Evolutionary conservation across 2,329 filamentous ascomycete species (phyloP).

Genomic region (Aspergillus fischeri): DNA sequence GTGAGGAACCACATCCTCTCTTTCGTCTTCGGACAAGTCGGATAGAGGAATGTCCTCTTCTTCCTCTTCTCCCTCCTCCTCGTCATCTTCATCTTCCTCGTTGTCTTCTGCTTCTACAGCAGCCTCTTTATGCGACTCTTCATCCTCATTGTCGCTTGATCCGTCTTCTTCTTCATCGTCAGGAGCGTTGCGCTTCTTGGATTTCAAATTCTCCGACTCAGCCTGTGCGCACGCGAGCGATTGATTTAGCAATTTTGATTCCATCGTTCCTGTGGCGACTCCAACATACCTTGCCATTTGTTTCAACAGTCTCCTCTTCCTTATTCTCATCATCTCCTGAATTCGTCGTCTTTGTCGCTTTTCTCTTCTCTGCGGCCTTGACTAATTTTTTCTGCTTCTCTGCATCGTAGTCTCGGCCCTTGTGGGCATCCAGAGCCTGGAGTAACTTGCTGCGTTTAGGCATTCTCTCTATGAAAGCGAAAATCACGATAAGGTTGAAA

Average conservation of each 20-base stretch:
- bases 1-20: slow-evolving; percentile 81
- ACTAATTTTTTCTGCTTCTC: slow-evolving; percentile 70
- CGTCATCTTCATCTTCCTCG: slow-evolving; percentile 34
- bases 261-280: not conserved
- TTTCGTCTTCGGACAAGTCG: slow-evolving; percentile 76
- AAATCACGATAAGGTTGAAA: slow-evolving; percentile 7
- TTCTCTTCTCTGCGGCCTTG: slow-evolving; percentile 46
- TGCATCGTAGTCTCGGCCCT: slow-evolving; percentile 65
- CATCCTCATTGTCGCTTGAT: slow-evolving; percentile 26
- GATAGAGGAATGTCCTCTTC: slow-evolving; percentile 86
- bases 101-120: slow-evolving; percentile 28
- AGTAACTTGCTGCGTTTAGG: slow-evolving; percentile 56
- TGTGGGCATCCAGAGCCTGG: slow-evolving; percentile 54
- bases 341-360: slow-evolving; percentile 29
- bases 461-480: slow-evolving; percentile 31
- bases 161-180: slow-evolving; percentile 38
- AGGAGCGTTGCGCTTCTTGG: slow-evolving; percentile 18
- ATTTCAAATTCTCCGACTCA: slow-evolving; percentile 5
- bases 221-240: slow-evolving; percentile 1
- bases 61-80: slow-evolving; percentile 59
- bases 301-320: slow-evolving; percentile 5
- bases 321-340: slow-evolving; percentile 8
- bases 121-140: slow-evolving; percentile 25
- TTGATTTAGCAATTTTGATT: not conserved
- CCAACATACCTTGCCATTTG: slow-evolving; percentile 10